Base-by-base conservation (phyloP, 2,329 filamentous ascomycete genomes). In the Talaromyces verruculosus region DNA sequence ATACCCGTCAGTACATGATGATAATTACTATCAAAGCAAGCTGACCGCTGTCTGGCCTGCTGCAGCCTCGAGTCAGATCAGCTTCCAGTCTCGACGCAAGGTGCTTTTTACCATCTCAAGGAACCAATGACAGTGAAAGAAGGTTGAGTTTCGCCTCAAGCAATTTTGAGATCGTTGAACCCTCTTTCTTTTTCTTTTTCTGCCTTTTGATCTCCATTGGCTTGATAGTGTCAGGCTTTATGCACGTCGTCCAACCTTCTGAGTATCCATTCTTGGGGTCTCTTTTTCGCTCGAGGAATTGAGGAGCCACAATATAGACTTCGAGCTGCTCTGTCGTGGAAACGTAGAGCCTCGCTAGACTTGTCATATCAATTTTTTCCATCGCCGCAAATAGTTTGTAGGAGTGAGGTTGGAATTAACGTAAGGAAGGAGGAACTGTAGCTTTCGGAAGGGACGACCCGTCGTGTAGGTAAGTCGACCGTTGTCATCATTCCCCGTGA, bases 401-500 rank as follows among this genome's bases (percentile, higher is more conserved):
- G 53, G 33, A 22, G 53, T n/a, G 47, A 63, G 47, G 47, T 55
- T 55, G 47, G 39, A 11, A 22, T 55, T 39, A 63, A 53, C 35
- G 45, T 55, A 51, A 62, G 60, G 41, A 61, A 45, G 37, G 58
- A 43, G 33, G 33, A 17, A 39, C 33, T 35, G 60, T 49, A 63
- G 33, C 57, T 65, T 61, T 61, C 64, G 58, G 64, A 62, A 65
- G 64, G 64, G 59, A 62, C 64, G 64, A 65, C 28, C 64, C 64
- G 64, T 45, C 11, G 59, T 37, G 37, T 19, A 17, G 35, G 43
- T 28, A 17, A 35, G 43, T 57, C 41, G 47, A 60, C 30, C 53
- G 45, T 49, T 49, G 45, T 33, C 41, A n/a, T 30, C 41, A 19
- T 17, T 2, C 22, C 19, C 25, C 39, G 37, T 33, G 37, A 57